Base-by-base conservation (phyloP, 2,329 filamentous ascomycete genomes). In the Botryosphaeria agaves region DNA sequence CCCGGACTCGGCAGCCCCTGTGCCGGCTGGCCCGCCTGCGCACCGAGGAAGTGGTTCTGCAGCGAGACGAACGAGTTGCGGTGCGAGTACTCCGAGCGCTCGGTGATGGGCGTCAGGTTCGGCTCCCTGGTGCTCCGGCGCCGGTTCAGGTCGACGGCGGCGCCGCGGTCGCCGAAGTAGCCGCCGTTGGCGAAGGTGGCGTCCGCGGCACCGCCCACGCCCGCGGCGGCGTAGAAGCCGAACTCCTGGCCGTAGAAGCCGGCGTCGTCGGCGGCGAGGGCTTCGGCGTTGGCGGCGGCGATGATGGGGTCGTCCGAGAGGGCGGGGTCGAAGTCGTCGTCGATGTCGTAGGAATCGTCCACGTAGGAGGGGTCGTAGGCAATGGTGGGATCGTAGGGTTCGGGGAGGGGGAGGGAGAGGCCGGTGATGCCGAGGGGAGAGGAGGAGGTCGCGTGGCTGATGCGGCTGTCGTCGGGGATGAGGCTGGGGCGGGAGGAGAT, bases 171-270 rank as follows among this genome's bases (percentile, higher is more conserved):
- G 1, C 82, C 83, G 46, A 95, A 95, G 53, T 82, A 93, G 14
- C 89, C 89, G 17, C 89, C 89, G 41, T 83, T 79, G 9, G 72
- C 67, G 41, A 77, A 80, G 32, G 78, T 59, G 23, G 63, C 57
- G 5, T 61, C 55, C 32, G 57, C 56, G 18, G 56, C 59, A 14
- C 61, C 62, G 42, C 8, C 15, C 15, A 12, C 9, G 16, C 50
- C 54, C 1, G 53, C 48, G 26, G 54, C 48, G 7, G 85, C 83
- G 50, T 93, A 98, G 51, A 98, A 98, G 1, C 84, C 85, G 46
- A 98, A 98, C 49, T 98, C 89, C 41, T 84, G 77, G 0, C 89
- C 89, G 46, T 98, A 98, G 59, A 89, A 91, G 1, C 83, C 87
- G 38, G 94, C 87, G 5, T 76, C 76, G 45, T 98, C 89, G 41